Percentiles rank a stretch among this genome's conserved stretches.
These are phyloP conservation scores for Thymus quinquecostatus DNA, from an alignment of 257 asterid species.

Conservation along the genomic window DNA sequence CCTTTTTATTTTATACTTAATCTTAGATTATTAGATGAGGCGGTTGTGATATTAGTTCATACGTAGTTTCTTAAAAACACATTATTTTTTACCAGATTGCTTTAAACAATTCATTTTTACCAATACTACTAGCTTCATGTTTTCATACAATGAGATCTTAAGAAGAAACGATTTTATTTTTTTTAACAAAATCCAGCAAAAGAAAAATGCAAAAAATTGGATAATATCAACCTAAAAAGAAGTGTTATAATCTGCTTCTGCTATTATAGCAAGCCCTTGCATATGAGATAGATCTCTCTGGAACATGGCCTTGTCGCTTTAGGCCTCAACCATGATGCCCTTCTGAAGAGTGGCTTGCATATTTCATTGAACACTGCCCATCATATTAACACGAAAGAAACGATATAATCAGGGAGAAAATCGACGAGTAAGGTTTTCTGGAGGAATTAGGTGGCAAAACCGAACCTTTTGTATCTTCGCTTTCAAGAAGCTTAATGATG, in stretches of 20 bases:
- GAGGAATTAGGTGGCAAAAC: not conserved
- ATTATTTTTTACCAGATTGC: too few relatives aligned
- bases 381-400: not conserved
- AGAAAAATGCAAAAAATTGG: not conserved
- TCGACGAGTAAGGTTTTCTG: not conserved
- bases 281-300: constrained; percentile 79
- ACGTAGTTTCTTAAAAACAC: too few relatives aligned
- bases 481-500: constrained; percentile 78
- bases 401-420: not conserved
- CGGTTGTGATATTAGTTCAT: too few relatives aligned
- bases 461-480: constrained; percentile 80
- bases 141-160: not conserved
- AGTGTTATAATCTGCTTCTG: not conserved
- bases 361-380: constrained; percentile 62
- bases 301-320: constrained; percentile 84
- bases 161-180: not conserved
- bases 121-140: not conserved
- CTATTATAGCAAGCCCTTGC: constrained; percentile 58
- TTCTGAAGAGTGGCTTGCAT: constrained; percentile 74
- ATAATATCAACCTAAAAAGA: not conserved
- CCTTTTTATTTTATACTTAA: too few relatives aligned
- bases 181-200: not conserved
- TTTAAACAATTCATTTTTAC: too few relatives aligned
- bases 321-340: constrained; percentile 86
- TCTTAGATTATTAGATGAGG: too few relatives aligned